Evolutionary conservation across 2,329 filamentous ascomycete species (phyloP), one percentile per base, ranked within the genome.

Genomic region (Paraconiothyrium brasiliense): DNA sequence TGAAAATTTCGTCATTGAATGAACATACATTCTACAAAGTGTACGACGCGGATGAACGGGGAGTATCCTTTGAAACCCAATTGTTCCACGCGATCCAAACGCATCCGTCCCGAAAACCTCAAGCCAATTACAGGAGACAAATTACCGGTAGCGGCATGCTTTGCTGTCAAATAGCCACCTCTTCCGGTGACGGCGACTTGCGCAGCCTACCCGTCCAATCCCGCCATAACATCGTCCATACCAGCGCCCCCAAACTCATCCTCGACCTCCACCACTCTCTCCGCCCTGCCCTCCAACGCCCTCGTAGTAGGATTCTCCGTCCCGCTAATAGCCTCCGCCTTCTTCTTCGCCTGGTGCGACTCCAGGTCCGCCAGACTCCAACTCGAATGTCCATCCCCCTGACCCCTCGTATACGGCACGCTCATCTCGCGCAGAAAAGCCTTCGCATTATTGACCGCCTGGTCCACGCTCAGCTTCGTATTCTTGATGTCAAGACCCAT

Each of bases 381-480:
- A 10, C 92, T 96, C 71, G 92, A 95, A 72, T 97, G 92, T 0
- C 94, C 95, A 68, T 97, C 94, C 73, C 97, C 93, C 76, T 97
- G 90, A 67, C 87, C 90, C 0, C 89, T 83, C 48, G 88, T 88
- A 81, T 97, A 97, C 3, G 94, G 94, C 76, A 96, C 93, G 4
- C 92, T 94, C 92, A 99, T 99, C 30, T 89, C 90, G 63, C 91
- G 87, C 73, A 99, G 79, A 79, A 99, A 99, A 56, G 91, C 91
- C 80, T 96, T 93, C 11, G 95, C 94, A 50, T 87, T 90, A 59
- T 92, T 92, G 20, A 97, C 91, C 0, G 94, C 93, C 89, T 98
- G 97, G 74, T 99, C 95, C 0, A 95, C 97, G 73, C 92, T 97
- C 63, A 99, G 84, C 70, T 97, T 97, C 11, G 90, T 89, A 68